These are phyloP conservation scores for Solanum neorickii DNA, from an alignment of 257 asterid species.

Conservation along the genomic window DNA sequence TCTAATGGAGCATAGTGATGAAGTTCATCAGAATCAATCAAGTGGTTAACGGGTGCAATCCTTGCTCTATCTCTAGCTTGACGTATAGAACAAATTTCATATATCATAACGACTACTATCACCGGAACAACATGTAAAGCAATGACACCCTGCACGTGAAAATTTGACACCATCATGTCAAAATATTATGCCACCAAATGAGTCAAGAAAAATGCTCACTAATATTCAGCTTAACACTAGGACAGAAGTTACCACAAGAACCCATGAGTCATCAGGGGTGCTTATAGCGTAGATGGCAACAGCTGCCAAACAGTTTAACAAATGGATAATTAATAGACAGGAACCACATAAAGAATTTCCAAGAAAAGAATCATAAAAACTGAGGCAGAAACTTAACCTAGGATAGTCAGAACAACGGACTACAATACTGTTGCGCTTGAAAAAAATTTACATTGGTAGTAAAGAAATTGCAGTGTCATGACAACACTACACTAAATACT, in stretches of 20 bases:
- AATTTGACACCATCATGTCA: neutral
- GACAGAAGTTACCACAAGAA: neutral
- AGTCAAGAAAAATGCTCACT: neutral
- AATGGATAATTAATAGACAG: neutral
- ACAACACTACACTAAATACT: neutral
- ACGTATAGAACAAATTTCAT: neutral
- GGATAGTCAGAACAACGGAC: neutral
- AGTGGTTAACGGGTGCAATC: neutral
- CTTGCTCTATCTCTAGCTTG: neutral
- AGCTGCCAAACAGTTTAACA: neutral
- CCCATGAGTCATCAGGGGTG: neutral
- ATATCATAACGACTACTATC: neutral
- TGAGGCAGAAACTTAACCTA: neutral
- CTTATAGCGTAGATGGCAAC: neutral
- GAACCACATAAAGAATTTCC: neutral
- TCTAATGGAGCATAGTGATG: neutral
- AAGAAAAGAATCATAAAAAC: neutral
- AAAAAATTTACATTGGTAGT: neutral
- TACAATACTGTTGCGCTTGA: neutral
- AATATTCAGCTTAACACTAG: neutral
- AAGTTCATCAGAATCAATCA: neutral
- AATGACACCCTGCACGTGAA: neutral
- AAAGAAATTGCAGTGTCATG: neutral
- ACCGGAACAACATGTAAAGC: neutral
- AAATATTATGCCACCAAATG: neutral